phyloP scores from a whole-genome alignment of 202 grass and related monocot genomes.

The Setaria viridis region DNA sequence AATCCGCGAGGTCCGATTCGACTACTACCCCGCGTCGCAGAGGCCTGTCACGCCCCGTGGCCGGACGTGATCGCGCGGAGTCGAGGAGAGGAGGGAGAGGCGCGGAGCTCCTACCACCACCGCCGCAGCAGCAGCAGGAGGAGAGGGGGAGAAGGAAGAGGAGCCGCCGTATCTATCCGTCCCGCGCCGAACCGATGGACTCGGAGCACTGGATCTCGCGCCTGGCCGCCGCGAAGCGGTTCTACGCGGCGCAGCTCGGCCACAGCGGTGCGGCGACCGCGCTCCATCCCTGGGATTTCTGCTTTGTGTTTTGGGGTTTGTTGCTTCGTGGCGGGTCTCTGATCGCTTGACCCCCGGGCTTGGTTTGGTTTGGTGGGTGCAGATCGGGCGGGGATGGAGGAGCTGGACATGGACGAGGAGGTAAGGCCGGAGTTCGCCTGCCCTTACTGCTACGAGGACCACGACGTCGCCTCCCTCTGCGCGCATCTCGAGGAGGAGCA shows the following conservation, averaged over 20 bases:
- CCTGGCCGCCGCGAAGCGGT: slow-evolving; percentile 92
- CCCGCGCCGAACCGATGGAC: slow-evolving; percentile 57
- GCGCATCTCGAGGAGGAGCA: slow-evolving; percentile 96
- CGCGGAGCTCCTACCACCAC: background rate
- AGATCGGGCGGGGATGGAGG: slow-evolving; percentile 88
- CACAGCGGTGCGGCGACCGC: slow-evolving; percentile 47
- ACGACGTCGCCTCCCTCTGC: slow-evolving; percentile 84
- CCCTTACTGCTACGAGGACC: slow-evolving; percentile 99
- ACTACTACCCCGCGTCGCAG: background rate
- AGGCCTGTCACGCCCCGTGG: background rate
- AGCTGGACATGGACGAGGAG: slow-evolving; percentile 90
- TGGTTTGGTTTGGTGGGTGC: slow-evolving; percentile 20
- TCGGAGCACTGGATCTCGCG: slow-evolving; percentile 98
- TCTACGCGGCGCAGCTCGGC: slow-evolving; percentile 79
- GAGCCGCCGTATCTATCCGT: background rate
- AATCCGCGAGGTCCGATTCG: slow-evolving; percentile 9
- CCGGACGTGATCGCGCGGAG: slow-evolving; percentile 1
- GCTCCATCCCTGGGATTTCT: slow-evolving; percentile 2
- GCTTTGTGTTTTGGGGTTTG: background rate
- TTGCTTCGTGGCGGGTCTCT: background rate
- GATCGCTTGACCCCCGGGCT: slow-evolving; percentile 33
- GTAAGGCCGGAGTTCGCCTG: slow-evolving; percentile 78
- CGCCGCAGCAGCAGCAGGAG: background rate
- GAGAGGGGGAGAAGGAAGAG: background rate
- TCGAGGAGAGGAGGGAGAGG: slow-evolving; percentile 30